Evolutionary conservation across 2,329 filamentous ascomycete genomes (phyloP), one percentile per base, ranked within the genome.

Genomic region (Aspergillus costaricaensis): DNA sequence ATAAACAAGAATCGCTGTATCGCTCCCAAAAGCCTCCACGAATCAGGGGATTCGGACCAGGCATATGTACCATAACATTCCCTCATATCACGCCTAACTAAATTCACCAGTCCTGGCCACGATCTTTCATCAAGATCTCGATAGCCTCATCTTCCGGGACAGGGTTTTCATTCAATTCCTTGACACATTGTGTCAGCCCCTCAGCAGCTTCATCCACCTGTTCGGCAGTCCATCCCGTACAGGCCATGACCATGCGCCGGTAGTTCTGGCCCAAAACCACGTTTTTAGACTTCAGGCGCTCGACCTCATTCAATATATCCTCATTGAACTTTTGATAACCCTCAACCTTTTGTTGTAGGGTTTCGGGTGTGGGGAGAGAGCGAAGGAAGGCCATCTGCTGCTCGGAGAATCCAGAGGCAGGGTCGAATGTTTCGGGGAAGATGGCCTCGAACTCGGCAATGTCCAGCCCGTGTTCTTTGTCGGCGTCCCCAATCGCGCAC

Each of bases 201-300:
- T 92, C 91, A 0, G 97, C 82, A 55, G 92, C 85, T 59, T 86
- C 85, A 68, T 98, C 95, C 14, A 98, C 90, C 60, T 91, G 86
- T 8, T 84, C 83, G 63, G 96, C 92, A 0, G 86, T 84, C 36
- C 93, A 90, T 8, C 87, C 88, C 0, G 92, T 96, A 73, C 94
- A 97, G 12, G 97, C 80, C 57, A 90, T 88, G 23, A 99, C 92
- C 30, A 98, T 91, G 66, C 89, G 90, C 25, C 92, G 86, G 74
- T 97, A 97, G 76, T 95, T 92, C 66, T 89, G 83, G 71, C 96
- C 94, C 3, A 96, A 83, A 57, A 96, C 92, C 4, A 88, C 88
- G 68, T 91, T 94, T 61, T 91, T 88, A 30, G 89, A 88, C 73
- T 91, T 89, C 8, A 99, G 83, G 5, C 85, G 85, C 17, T 85